phyloP scores from a whole-genome alignment of 2,329 filamentous ascomycete genomes.

The Sphaerulina musiva region DNA sequence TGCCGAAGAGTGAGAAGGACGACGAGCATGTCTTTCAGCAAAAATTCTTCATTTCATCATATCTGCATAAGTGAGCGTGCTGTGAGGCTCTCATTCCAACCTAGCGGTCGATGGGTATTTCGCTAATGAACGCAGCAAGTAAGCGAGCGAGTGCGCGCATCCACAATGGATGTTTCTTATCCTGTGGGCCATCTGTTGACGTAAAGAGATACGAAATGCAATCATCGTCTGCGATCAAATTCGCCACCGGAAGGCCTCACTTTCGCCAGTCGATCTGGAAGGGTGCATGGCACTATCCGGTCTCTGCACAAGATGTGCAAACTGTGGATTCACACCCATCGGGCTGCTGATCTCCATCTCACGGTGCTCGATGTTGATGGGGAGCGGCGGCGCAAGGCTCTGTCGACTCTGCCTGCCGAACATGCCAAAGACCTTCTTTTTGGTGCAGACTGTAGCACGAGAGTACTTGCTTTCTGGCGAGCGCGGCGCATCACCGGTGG shows the following conservation, averaged over 20 bases:
- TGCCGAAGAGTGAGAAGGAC: neutral
- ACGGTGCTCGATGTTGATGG: constrained; percentile 37
- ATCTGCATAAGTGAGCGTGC: constrained; percentile 8
- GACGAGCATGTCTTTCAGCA: neutral
- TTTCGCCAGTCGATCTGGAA: constrained; percentile 29
- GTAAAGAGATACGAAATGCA: constrained; percentile 7
- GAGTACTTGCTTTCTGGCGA: constrained; percentile 34
- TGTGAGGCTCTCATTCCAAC: constrained; percentile 2
- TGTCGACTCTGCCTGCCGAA: constrained; percentile 32
- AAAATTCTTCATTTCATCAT: constrained; percentile 10
- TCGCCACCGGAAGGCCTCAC: constrained; percentile 31
- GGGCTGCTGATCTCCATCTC: constrained; percentile 49
- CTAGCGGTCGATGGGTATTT: constrained; percentile 9
- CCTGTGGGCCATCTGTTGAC: constrained; percentile 1
- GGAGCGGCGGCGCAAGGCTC: constrained; percentile 40
- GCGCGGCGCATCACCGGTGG: constrained; percentile 14
- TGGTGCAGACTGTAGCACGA: constrained; percentile 33
- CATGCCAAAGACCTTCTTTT: constrained; percentile 31
- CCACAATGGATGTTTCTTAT: constrained; percentile 1
- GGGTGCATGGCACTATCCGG: constrained; percentile 55
- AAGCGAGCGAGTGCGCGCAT: constrained; percentile 4
- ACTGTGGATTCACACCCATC: constrained; percentile 48
- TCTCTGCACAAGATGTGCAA: constrained; percentile 46
- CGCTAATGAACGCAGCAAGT: constrained; percentile 10
- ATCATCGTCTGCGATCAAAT: constrained; percentile 3